These are phyloP conservation scores for Calonectria fujianensis DNA, from an alignment of 2,329 filamentous ascomycete genomes.

Conservation along the genomic window DNA sequence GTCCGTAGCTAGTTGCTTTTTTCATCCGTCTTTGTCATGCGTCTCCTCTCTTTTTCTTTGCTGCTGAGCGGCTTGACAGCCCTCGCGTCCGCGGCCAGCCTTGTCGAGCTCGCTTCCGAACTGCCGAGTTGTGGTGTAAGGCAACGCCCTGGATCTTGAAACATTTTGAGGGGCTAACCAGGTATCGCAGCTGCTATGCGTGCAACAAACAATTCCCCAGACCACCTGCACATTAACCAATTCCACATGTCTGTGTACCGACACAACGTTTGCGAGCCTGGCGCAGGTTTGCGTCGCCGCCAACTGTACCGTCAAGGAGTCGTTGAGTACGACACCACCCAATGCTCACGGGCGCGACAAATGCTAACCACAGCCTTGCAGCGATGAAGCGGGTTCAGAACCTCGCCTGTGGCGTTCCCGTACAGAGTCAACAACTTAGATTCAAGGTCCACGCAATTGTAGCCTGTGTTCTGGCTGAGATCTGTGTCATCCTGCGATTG, in stretches of 20 bases:
- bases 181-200: neutral
- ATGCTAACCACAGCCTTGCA: neutral
- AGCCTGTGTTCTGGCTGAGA: conserved; percentile 7
- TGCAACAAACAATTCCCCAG: neutral
- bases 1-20: neutral
- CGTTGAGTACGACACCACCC: neutral
- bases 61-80: neutral
- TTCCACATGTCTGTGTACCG: conserved; percentile 12
- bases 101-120: conserved; percentile 12
- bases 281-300: conserved; percentile 2
- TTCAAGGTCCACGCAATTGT: conserved; percentile 21
- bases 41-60: conserved; percentile 17
- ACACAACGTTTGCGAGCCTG: neutral
- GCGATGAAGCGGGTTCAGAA: conserved; percentile 15
- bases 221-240: neutral
- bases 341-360: neutral
- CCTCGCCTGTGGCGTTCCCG: conserved; percentile 5
- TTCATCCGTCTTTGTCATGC: neutral
- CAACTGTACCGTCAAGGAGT: conserved; percentile 9
- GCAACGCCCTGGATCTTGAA: neutral
- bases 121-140: conserved; percentile 13
- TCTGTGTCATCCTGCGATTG: conserved; percentile 5
- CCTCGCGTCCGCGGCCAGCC: neutral
- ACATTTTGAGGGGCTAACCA: neutral
- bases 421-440: neutral